Evolutionary conservation across 106 monocot genomes (phyloP).

Genomic region (Platanthera zijinensis): DNA sequence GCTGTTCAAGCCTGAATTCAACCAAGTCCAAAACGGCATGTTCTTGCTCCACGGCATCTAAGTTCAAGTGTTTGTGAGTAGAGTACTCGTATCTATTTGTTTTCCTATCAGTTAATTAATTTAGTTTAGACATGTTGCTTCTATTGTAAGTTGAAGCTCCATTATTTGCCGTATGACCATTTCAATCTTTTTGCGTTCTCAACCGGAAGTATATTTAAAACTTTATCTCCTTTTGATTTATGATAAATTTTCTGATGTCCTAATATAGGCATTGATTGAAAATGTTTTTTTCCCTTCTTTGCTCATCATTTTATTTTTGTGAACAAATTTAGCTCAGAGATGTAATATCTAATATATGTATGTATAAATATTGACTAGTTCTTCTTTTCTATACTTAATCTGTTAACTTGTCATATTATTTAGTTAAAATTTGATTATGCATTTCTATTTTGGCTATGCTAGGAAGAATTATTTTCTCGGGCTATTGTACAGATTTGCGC

Average conservation of each 20-base stretch:
- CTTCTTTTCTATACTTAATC: neutral
- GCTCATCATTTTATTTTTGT: neutral
- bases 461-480: too few species aligned
- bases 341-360: neutral
- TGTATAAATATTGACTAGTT: neutral
- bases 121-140: neutral
- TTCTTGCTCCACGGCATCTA: neutral
- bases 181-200: neutral
- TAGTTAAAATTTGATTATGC: neutral
- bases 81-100: neutral
- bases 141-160: neutral
- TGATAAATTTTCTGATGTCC: too few species aligned
- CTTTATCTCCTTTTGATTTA: neutral
- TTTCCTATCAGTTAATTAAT: neutral
- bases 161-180: neutral
- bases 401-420: neutral
- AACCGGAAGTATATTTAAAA: neutral
- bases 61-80: constrained; percentile 7
- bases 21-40: neutral
- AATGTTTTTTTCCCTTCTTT: too few species aligned
- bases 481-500: too few species aligned
- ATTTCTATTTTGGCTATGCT: neutral
- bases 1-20: neutral
- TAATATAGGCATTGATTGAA: too few species aligned
- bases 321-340: neutral